Evolutionary conservation across 1,284 basidiomycete species (phyloP).

Genomic region (Vanrija sp.): DNA sequence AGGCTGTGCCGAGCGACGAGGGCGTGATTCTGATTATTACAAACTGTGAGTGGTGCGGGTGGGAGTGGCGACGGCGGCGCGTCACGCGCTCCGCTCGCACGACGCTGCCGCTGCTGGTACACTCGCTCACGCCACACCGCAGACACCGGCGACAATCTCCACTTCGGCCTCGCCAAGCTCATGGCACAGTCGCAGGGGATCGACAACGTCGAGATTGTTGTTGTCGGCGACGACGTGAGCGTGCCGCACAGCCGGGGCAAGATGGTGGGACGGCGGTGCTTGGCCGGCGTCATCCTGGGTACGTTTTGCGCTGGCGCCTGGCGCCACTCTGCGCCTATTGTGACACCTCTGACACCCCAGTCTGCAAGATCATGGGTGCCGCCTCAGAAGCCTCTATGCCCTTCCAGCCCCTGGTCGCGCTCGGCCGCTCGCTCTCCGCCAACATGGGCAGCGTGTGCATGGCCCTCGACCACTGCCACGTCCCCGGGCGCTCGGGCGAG

Average conservation of each 20-base stretch:
- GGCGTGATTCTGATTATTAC: constrained; percentile 51
- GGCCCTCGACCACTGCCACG: constrained; percentile 54
- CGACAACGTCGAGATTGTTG: constrained; percentile 51
- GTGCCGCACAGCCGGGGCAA: constrained; percentile 51
- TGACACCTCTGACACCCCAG: constrained; percentile 15
- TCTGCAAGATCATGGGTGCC: constrained; percentile 46
- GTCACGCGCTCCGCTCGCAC: neutral
- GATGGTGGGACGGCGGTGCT: constrained; percentile 52
- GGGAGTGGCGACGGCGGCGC: neutral
- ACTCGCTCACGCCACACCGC: neutral
- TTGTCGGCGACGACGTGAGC: constrained; percentile 53
- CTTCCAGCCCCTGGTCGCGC: constrained; percentile 34
- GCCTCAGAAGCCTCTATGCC: constrained; percentile 34
- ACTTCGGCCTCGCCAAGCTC: constrained; percentile 48
- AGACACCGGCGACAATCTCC: constrained; percentile 52
- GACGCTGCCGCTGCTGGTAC: no score
- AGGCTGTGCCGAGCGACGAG: constrained; percentile 49
- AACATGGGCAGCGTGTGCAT: constrained; percentile 51
- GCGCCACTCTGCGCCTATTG: constrained; percentile 1
- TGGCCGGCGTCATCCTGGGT: constrained; percentile 50
- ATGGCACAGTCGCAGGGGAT: constrained; percentile 32
- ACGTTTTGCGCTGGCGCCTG: no score
- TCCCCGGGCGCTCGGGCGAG: constrained; percentile 50
- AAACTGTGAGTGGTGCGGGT: constrained; percentile 46
- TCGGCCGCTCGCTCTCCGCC: constrained; percentile 36